A percentile compares a stretch with the other conserved stretches of the same genome.
Evolutionary conservation across 306 rosid species (phyloP).

Genomic region (Fragaria iinumae): DNA sequence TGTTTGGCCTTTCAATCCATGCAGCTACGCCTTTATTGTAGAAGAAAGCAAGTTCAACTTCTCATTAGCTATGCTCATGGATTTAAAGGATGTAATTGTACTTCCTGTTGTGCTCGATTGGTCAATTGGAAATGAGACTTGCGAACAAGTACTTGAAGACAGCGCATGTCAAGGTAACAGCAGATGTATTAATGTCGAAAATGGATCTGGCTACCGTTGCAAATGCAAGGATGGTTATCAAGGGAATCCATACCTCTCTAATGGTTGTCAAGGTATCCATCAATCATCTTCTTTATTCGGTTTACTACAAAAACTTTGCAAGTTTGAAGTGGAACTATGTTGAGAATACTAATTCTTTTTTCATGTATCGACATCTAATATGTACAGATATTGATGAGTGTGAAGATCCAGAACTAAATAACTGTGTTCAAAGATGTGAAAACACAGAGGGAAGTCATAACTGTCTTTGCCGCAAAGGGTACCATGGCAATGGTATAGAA

Average conservation of each 20-base stretch:
- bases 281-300: neutral
- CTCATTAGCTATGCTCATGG: neutral
- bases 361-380: neutral
- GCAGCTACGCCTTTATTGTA: conserved; percentile 33
- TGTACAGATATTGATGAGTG: conserved; percentile 25
- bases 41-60: conserved; percentile 27
- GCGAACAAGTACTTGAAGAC: conserved; percentile 8
- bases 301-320: neutral
- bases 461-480: conserved; percentile 10
- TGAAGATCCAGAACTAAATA: neutral
- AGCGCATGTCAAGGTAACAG: conserved; percentile 10
- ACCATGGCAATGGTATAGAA: conserved; percentile 14
- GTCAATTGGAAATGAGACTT: conserved; percentile 24
- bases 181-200: neutral
- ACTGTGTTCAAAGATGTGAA: conserved; percentile 2
- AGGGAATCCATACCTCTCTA: conserved; percentile 45
- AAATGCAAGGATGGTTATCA: conserved; percentile 31
- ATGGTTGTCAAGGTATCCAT: conserved; percentile 36
- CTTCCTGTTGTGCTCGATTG: conserved; percentile 40
- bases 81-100: neutral
- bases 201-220: conserved; percentile 35
- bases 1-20: conserved; percentile 11
- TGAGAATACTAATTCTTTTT: neutral
- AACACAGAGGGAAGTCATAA: conserved; percentile 13
- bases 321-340: neutral